Percentiles rank a stretch among this genome's conserved stretches.
Evolutionary conservation across 148 eudicot genomes (phyloP).

Genomic region (Silene latifolia): DNA sequence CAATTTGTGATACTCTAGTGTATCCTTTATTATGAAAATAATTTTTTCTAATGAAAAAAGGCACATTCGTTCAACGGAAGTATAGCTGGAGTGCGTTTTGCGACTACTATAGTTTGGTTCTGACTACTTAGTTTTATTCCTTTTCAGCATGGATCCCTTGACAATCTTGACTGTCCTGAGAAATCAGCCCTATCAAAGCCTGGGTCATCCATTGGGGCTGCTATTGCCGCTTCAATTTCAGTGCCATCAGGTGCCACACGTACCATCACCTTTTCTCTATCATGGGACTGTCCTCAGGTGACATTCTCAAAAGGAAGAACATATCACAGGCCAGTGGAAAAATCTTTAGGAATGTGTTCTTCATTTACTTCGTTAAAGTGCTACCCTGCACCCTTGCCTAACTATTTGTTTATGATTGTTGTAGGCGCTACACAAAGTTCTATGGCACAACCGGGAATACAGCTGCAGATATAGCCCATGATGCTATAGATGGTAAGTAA

Average conservation of each 20-base stretch:
- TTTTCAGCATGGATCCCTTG: constrained; percentile 61
- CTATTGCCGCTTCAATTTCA: constrained; percentile 73
- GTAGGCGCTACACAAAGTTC: constrained; percentile 91
- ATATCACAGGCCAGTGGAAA: constrained; percentile 52
- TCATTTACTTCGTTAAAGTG: constrained; percentile 4
- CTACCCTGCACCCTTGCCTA: constrained; percentile 8
- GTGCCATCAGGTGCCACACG: constrained; percentile 59
- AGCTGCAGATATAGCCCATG: constrained; percentile 80
- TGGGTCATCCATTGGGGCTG: constrained; percentile 87
- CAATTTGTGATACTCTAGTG: background rate
- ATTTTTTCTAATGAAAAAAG: background rate
- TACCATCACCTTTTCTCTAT: constrained; percentile 72
- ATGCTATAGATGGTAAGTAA: constrained; percentile 68
- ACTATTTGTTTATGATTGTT: constrained; percentile 10
- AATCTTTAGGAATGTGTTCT: background rate
- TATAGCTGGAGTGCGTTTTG: constrained; percentile 13
- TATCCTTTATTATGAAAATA: background rate
- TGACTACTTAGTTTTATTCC: constrained; percentile 12
- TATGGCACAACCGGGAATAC: constrained; percentile 62
- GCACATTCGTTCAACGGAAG: background rate
- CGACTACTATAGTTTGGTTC: constrained; percentile 12
- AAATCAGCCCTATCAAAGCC: constrained; percentile 57
- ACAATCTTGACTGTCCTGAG: constrained; percentile 46
- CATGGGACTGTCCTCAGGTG: constrained; percentile 96
- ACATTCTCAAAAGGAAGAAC: constrained; percentile 63